Evolutionary conservation across 2,329 filamentous ascomycete genomes (phyloP), one percentile per base, ranked within the genome.

Genomic region (Fusarium floridanum): DNA sequence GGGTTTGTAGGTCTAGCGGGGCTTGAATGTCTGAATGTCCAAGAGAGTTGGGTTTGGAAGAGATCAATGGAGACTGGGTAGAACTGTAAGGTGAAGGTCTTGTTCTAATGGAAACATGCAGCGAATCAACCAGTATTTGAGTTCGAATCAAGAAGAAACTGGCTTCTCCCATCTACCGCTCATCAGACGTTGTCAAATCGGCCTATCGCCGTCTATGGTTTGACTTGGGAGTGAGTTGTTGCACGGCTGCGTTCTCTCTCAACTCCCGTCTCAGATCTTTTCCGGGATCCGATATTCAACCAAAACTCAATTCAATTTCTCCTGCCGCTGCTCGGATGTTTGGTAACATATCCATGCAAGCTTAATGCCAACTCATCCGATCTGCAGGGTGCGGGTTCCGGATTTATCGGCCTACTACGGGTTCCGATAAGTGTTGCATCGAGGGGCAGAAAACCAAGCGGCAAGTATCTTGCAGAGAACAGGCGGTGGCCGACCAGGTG

Each of bases 331-430:
- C 39, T 53, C 12, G 53, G 39, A 43, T 6, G 7, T 53, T 43
- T 50, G 27, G 22, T 24, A 3, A 59, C 29, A 41, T 22, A 48
- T 36, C 22, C 48, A 41, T 62, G 16, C n/a, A 9, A n/a, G 22
- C 16, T 37, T 10, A 3, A 24, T 39, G 8, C 12, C 17, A 43
- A 20, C 48, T 41, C 17, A 48, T 20, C 11, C 48, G 22, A 45
- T 34, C 37, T 39, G 11, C 37, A 17, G n/a, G 16, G 29, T 39
- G n/a, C 65, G 65, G 65, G 60, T 67, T 67, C 65, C 65, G 65
- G 41, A 10, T 16, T n/a, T 12, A 67, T 27, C 57, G 9, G 34
- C 59, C 50, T n/a, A 67, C 56, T 12, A 36, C 60, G 60, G 65
- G 65, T 67, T 62, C 65, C 48, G 48, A n/a, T 20, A 32, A 53